Base-by-base conservation (phyloP, 768 basidiomycete species). In the Lentinula boryana region DNA sequence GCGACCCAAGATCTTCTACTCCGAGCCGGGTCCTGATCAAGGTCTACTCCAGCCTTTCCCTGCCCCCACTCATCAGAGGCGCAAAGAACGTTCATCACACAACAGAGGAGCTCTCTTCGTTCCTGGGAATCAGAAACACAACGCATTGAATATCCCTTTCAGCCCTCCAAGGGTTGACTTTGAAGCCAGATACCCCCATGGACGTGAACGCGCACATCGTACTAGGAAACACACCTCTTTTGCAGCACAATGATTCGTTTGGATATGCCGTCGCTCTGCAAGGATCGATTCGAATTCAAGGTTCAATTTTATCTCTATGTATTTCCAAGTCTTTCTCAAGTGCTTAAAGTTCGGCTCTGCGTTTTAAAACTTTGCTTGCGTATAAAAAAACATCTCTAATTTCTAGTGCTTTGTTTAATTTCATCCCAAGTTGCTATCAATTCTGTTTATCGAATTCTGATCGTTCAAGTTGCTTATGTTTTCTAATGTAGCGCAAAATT, bases 1-100 rank as follows among this genome's bases (percentile, higher is more conserved):
- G 88, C 83, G 89, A 23, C 93, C 93, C 3, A 88, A 90, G 68
- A 91, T 95, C 59, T 92, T 90, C 71, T 87, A 86, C 68, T 89
- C 91, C 32, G 80, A 81, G 9, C 72, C 78, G 44, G 93, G 93
- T 2, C 81, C 83, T 7, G 76, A 84, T 56, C 83, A 87, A 71
- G 93, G 93, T 6, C 76, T 87, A 23, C 84, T 85, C 0, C 88
- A 95, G 68, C 87, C 87, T 27, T 94, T 94, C 74, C 91, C 91
- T 1, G 77, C 86, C 41, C 88, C 91, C 33, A 93, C 91, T 9
- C 91, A 93, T 69, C 80, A 89, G 49, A 75, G 86, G 46, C 80
- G 91, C 67, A 92, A 92, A 69, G 91, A 92, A 72, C 82, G 91
- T n/a, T 91, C 89, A 67, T 86, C 85, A 9, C 80, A 83, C 65